These are phyloP conservation scores for Quercus agrifolia DNA, from an alignment of 306 rosid genomes.

Conservation along the genomic window DNA sequence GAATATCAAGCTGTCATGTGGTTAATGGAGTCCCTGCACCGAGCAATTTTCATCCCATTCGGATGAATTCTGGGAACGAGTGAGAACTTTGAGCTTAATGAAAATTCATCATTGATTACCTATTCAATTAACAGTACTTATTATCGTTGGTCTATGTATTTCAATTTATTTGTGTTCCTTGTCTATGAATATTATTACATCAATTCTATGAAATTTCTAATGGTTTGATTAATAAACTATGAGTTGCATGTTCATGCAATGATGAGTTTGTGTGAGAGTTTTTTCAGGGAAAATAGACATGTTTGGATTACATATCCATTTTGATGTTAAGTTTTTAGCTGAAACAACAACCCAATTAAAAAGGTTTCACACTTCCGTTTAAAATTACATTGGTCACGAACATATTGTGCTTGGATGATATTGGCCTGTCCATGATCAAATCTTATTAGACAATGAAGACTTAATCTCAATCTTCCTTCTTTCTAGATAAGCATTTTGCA, in stretches of 20 bases:
- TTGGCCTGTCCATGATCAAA: neutral
- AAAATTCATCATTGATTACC: conserved; percentile 2
- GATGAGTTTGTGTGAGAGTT: conserved; percentile 6
- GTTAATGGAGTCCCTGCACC: conserved; percentile 96
- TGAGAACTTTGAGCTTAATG: conserved; percentile 37
- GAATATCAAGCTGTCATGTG: conserved; percentile 77
- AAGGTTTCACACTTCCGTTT: too few species aligned
- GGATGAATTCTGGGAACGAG: conserved; percentile 79
- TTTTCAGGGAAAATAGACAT: neutral
- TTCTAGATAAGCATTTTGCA: conserved; percentile 5
- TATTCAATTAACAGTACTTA: neutral
- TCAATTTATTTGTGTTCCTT: conserved; percentile 2
- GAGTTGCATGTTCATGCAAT: neutral
- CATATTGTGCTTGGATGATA: conserved; percentile 8
- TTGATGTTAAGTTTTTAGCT: neutral
- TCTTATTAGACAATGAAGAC: conserved; percentile 1
- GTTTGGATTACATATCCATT: neutral
- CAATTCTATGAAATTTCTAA: conserved; percentile 2
- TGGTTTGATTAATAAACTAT: conserved; percentile 4
- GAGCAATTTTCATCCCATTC: conserved; percentile 74
- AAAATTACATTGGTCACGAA: too few species aligned
- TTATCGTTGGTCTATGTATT: conserved; percentile 11
- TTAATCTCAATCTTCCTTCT: neutral
- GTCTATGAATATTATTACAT: neutral
- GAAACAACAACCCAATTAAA: neutral